A percentile compares a stretch with the other conserved stretches of the same genome.
Evolutionary conservation across 331 rosid species (phyloP).

Genomic region (Rhamnella rubrinervis): DNA sequence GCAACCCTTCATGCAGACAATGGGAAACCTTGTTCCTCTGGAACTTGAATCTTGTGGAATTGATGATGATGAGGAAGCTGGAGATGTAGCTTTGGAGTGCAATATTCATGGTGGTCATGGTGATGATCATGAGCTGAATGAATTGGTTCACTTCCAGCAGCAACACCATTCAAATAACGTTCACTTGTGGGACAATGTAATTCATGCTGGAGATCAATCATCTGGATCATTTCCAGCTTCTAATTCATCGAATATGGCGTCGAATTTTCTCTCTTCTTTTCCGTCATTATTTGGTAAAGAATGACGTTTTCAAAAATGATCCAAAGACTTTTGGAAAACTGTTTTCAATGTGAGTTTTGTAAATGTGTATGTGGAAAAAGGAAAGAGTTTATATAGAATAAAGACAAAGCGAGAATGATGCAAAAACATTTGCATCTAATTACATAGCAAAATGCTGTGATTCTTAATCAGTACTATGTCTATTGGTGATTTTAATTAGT

Average conservation of each 20-base stretch:
- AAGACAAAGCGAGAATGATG: no score
- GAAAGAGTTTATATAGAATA: no score
- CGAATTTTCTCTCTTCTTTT: constrained; percentile 48
- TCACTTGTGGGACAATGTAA: constrained; percentile 70
- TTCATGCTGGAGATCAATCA: constrained; percentile 40
- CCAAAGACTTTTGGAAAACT: no score
- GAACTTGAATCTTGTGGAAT: constrained; percentile 33
- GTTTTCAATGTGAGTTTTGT: no score
- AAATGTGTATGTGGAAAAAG: no score
- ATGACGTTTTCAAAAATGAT: no score
- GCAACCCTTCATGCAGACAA: constrained; percentile 44
- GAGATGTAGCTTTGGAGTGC: constrained; percentile 42
- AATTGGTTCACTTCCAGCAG: constrained; percentile 73
- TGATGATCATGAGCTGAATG: constrained; percentile 53
- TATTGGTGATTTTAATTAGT: no score
- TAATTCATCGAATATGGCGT: constrained; percentile 40
- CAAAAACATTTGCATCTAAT: no score
- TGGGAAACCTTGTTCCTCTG: constrained; percentile 3
- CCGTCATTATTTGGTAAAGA: constrained; percentile 32
- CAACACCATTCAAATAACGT: constrained; percentile 53
- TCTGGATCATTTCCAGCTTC: constrained; percentile 10
- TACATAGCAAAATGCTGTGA: no score
- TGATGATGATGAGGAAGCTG: constrained; percentile 48
- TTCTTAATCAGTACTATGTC: no score
- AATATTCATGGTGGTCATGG: constrained; percentile 43